Base-by-base conservation (phyloP, 2,329 filamentous ascomycete species). In the Sporothrix protearum region DNA sequence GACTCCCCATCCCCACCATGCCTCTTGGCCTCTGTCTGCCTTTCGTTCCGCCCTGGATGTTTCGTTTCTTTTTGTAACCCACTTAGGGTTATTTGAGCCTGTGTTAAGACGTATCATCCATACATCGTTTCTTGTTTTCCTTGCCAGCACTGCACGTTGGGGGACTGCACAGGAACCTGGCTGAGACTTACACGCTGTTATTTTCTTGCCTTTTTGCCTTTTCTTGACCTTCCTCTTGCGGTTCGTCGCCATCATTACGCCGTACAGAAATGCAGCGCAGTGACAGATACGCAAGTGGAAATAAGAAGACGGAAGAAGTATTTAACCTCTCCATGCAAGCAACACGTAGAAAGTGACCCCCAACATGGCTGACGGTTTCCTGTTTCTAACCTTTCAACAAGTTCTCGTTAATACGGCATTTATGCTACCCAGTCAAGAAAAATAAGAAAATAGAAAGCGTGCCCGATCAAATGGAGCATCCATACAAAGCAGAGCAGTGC, bases 251-350 rank as follows among this genome's bases (percentile, higher is more conserved):
- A 61, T 1, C 57, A 39, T 36, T 61, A n/a, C 57, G 57, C 57
- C 30, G 33, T 64, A 16, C 14, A 16, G 25, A 64, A 45, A 64
- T 45, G 55, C 30, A 36, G 39, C 55, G 30, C 55, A n/a, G 30
- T 61, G 55, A 61, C 55, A 61, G 36, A 64, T 64, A 64, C 59
- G 9, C 36, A 45, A 63, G 36, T 63, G 59, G 36, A 45, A 63
- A 63, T 61, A 61, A 55, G 25, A 55, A 30, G 6, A 3, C 3
- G 25, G 25, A 19, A 61, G 9, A 36, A 61, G n/a, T 5, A 36
- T 10, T n/a, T n/a, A n/a, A 61, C 39, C 30, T 22, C 3, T 22
- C 30, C 4, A 19, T 10, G 9, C 49, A 51, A n/a, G 25, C n/a
- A 51, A 6, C n/a, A 51, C 19, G 7, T n/a, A 8, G 25, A 51